These are phyloP conservation scores for Fusarium beomiforme DNA, from an alignment of 2,329 filamentous ascomycete species.

Conservation along the genomic window DNA sequence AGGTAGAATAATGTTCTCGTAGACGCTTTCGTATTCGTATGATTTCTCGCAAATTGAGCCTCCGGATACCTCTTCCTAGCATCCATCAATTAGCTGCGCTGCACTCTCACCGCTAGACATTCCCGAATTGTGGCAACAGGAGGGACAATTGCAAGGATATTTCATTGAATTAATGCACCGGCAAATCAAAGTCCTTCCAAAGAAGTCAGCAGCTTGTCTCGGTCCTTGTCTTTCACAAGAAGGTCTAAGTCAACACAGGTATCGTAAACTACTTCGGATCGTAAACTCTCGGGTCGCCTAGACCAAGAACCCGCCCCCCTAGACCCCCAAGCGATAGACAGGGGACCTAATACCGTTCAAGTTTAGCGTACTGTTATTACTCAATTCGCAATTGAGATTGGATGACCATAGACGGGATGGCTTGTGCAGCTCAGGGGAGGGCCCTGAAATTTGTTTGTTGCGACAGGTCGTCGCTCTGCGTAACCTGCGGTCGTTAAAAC, in stretches of 20 bases:
- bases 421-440: constrained; percentile 43
- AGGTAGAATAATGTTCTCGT: constrained; percentile 19
- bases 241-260: background rate
- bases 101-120: constrained; percentile 35
- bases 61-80: constrained; percentile 25
- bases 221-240: constrained; percentile 15
- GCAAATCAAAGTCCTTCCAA: background rate
- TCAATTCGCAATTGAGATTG: constrained; percentile 44
- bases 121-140: constrained; percentile 3
- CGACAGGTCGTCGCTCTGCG: constrained; percentile 35
- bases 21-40: constrained; percentile 48
- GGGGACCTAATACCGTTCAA: constrained; percentile 15
- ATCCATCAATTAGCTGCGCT: constrained; percentile 14
- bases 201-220: background rate
- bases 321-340: constrained; percentile 29
- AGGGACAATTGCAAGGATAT: constrained; percentile 4
- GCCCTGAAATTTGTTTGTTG: constrained; percentile 46
- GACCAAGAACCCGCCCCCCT: constrained; percentile 19
- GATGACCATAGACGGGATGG: constrained; percentile 31
- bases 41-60: constrained; percentile 25
- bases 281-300: constrained; percentile 18
- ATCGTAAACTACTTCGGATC: background rate
- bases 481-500: constrained; percentile 40
- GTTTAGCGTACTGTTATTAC: constrained; percentile 35
- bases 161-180: background rate